Evolutionary conservation across 2,329 filamentous ascomycete species (phyloP), one percentile per base, ranked within the genome.

Genomic region (Pestalotiopsis sp.): DNA sequence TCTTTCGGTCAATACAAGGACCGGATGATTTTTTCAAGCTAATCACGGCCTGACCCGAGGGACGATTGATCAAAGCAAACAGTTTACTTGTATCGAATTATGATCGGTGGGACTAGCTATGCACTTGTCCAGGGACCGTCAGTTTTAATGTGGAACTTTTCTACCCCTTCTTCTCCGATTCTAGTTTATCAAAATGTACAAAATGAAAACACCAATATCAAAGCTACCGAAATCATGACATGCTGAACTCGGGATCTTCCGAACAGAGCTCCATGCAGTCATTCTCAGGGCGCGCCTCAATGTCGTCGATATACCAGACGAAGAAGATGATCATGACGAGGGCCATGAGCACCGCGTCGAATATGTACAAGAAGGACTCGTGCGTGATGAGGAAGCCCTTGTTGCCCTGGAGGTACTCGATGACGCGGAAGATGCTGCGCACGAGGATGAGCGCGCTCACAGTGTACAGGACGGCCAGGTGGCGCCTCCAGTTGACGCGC

Each of bases 361-460:
- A 81, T 13, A 78, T 74, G 68, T 82, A 82, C 4, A 83, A 64
- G 25, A 76, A 81, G 69, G 78, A 78, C 72, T 86, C 84, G 64
- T 82, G 77, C 41, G 69, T 70, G 36, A 85, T 73, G 25, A 85
- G 72, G 69, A 80, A 83, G 0, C 84, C 84, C 23, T 78, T 71
- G 25, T 79, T 76, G 1, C 84, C 83, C 73, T 81, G 76, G 0
- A 75, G 69, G 71, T 83, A 88, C 74, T 87, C 85, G 9, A 82
- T 73, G n/a, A 85, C 77, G 17, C 85, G 78, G 65, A 86, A 84
- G 6, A 86, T 71, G 14, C 76, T 81, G 45, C 85, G 78, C 3
- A 85, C 65, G 45, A 86, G 74, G 69, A 87, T 86, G n/a, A 86
- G 74, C 1, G 73, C 71, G 68, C 79, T 83, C 36, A 79, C 77